Percentiles rank a stretch among this genome's conserved stretches.
Conservation (phyloP, 768 basidiomycete species). For the Sporobolomyces phaffii region DNA sequence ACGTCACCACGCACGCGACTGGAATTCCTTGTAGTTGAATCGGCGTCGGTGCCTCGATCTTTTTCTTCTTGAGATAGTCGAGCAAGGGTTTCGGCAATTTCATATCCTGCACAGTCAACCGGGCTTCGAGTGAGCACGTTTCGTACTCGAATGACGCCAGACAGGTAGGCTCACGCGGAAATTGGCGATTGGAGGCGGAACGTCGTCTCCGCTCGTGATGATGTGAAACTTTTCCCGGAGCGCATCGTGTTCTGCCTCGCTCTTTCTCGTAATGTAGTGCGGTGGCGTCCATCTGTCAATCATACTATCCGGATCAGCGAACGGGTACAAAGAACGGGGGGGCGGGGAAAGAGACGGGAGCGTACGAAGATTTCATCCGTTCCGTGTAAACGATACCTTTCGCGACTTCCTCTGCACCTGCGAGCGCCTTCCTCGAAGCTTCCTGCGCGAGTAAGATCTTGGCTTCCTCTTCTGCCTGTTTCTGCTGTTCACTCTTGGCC, state of each 20-base stretch:
- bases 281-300: slow-evolving; percentile 76
- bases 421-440: slow-evolving; percentile 79
- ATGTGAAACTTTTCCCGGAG: slow-evolving; percentile 90
- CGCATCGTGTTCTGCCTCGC: slow-evolving; percentile 62
- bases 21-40: slow-evolving; percentile 97
- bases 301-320: too few species aligned
- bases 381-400: slow-evolving; percentile 88
- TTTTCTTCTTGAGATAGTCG: slow-evolving; percentile 72
- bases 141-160: neutral
- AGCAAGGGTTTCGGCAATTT: slow-evolving; percentile 87
- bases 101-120: slow-evolving; percentile 66
- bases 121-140: neutral
- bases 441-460: slow-evolving; percentile 81
- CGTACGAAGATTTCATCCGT: slow-evolving; percentile 71
- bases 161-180: slow-evolving; percentile 57
- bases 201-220: slow-evolving; percentile 67
- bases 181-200: slow-evolving; percentile 86
- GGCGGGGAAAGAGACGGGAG: too few species aligned
- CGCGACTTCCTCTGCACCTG: slow-evolving; percentile 85
- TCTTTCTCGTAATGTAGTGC: slow-evolving; percentile 65
- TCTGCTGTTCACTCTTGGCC: slow-evolving; percentile 78
- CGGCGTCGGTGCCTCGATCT: slow-evolving; percentile 80
- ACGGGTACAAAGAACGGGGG: too few species aligned
- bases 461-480: slow-evolving; percentile 78
- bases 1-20: slow-evolving; percentile 62